Base-by-base conservation (phyloP, 257 asterid genomes). In the Echium plantagineum region DNA sequence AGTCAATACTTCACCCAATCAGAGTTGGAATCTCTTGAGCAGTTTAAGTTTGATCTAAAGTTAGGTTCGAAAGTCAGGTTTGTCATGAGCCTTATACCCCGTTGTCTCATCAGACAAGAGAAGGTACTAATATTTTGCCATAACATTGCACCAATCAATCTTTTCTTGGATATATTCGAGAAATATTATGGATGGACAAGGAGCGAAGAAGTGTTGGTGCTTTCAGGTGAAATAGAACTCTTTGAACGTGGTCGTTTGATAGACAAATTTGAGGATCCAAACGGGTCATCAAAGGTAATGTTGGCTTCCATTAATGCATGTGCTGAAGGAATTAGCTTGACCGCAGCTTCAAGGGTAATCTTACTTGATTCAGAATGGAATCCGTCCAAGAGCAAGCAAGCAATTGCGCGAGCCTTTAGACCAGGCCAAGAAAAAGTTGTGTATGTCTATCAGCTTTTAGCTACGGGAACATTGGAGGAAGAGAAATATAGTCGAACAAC, bases 371-470 rank as follows among this genome's bases (percentile, higher is more conserved):
- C 97, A 0, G 99, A 93, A 75, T 93, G 99, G 99, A 93, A 93
- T 21, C 99, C 98, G 13, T 83, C 96, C 1, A 93, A 89, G 83
- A 93, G 90, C 79, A 93, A 93, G 81, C 99, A 93, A 62, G 99
- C 99, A 0, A 85, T 93, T 5, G 96, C 96, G 0, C 73, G 97
- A 32, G 97, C 99, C 0, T 93, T 93, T 55, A 78, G 99, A 38
- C 99, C 99, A 0, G 98, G 98, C 12, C 99, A 93, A 77, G 89
- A 86, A 70, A 93, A 93, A 58, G 90, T 93, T 4, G 99, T 93
- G 1, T 93, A 93, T 17, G 97, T 89, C 47, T 89, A 93, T 62
- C 99, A 93, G 73, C 83, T 93, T 30, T 59, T 88, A 78, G 99
- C 99, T 0, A 83, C 78, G 0, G 95, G 94, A 53, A 93, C 97